Conservation (phyloP, 73 alveolate genomes). For the Paramecium bursaria region DNA sequence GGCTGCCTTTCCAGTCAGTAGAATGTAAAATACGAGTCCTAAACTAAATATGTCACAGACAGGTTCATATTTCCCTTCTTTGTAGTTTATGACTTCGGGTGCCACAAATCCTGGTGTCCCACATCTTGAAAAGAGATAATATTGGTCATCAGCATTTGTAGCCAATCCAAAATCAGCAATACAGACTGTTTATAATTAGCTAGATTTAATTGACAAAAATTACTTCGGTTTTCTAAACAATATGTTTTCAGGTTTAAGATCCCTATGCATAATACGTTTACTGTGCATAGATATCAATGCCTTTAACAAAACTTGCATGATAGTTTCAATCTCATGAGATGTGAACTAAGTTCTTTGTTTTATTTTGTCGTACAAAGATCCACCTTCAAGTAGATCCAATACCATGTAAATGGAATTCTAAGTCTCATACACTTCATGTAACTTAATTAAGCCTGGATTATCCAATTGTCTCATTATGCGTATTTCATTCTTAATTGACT, state of each 20-base stretch:
- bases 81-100: slow-evolving; percentile 69
- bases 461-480: slow-evolving; percentile 86
- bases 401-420: slow-evolving; percentile 78
- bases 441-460: slow-evolving; percentile 87
- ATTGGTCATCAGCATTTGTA: slow-evolving; percentile 38
- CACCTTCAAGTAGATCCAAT: slow-evolving; percentile 82
- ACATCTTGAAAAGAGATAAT: slow-evolving; percentile 61
- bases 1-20: slow-evolving; percentile 86
- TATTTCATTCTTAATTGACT: slow-evolving; percentile 89
- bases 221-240: slow-evolving; percentile 74
- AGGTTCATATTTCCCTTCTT: slow-evolving; percentile 68
- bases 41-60: slow-evolving; percentile 64
- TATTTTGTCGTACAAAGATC: slow-evolving; percentile 81
- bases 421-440: slow-evolving; percentile 82
- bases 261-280: slow-evolving; percentile 93
- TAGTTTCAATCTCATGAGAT: slow-evolving; percentile 75
- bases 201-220: not conserved
- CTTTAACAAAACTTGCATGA: slow-evolving; percentile 78
- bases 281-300: slow-evolving; percentile 85
- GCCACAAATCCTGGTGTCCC: slow-evolving; percentile 75
- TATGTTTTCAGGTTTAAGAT: slow-evolving; percentile 96
- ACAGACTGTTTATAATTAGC: slow-evolving; percentile 69
- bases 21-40: slow-evolving; percentile 66
- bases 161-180: slow-evolving; percentile 76
- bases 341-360: slow-evolving; percentile 75